Evolutionary conservation across 73 alveolate species (phyloP), one percentile per base, ranked within the genome.

Genomic region (Paramecium octaurelia): DNA sequence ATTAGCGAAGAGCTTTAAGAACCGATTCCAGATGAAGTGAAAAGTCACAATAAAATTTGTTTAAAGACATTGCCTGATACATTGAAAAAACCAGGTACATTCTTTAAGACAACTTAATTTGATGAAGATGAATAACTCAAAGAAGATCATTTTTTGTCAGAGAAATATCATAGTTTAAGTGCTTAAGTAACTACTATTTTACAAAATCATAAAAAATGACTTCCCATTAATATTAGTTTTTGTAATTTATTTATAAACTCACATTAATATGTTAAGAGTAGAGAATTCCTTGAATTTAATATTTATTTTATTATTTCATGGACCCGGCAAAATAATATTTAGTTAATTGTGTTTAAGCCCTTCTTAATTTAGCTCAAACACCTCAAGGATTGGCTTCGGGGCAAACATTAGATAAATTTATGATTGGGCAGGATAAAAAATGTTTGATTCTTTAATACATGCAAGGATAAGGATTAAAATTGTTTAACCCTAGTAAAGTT

Each of bases 271-370:
- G 31, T 54, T 54, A 54, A 9, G 21, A 54, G 31, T 54, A 54
- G 69, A 54, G 69, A 18, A 18, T 54, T 54, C 31, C 31, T 54
- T 54, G 69, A 54, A 16, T 54, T 54, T 54, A 54, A 54, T 54
- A 54, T 54, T 54, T 54, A 54, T 54, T 54, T 54, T 54, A 54
- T 6, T 54, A n/a, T 54, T 54, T 54, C 31, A 80, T 80, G 91
- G 91, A 80, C 70, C 75, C 70, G 75, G 91, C 91, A 44, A 80
- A 80, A 80, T 80, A 80, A 80, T 80, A 80, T 46, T 23, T 80
- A 80, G 91, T 80, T 20, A 80, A 80, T 80, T 80, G 91, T 80
- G 91, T 80, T 10, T 24, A 80, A 14, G 91, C 91, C 14, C 57
- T 80, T 23, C 57, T 80, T 20, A 80, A 80, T 80, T 42, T 80